These are phyloP conservation scores for Apiospora saccharicola DNA, from an alignment of 2,329 filamentous ascomycete genomes.

Conservation along the genomic window DNA sequence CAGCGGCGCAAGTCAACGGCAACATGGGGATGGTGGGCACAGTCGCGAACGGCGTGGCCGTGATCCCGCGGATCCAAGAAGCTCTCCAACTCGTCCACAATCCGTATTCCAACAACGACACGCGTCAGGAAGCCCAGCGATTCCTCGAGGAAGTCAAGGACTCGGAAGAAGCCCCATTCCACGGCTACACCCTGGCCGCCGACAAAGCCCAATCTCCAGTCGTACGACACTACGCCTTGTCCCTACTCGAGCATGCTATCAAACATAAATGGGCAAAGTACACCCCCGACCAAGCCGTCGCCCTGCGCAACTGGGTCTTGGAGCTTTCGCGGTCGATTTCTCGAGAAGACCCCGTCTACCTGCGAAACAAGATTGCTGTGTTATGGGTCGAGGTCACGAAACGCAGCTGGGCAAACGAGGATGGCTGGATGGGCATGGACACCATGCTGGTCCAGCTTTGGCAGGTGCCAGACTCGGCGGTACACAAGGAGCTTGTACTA, in stretches of 20 bases:
- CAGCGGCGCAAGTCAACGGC: constrained; percentile 16
- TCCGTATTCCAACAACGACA: constrained; percentile 79
- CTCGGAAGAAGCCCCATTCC: constrained; percentile 78
- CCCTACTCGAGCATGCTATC: constrained; percentile 88
- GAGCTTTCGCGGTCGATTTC: constrained; percentile 77
- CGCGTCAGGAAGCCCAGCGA: constrained; percentile 81
- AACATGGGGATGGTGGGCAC: constrained; percentile 43
- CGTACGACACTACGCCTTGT: constrained; percentile 92
- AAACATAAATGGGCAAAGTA: constrained; percentile 85
- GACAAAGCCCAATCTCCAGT: constrained; percentile 78
- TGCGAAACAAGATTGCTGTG: constrained; percentile 93
- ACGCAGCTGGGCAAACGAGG: constrained; percentile 81
- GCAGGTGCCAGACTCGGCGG: constrained; percentile 69
- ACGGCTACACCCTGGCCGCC: constrained; percentile 84
- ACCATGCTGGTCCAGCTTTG: constrained; percentile 81
- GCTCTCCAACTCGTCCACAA: constrained; percentile 90
- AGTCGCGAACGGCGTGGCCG: constrained; percentile 48
- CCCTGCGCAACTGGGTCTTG: constrained; percentile 79
- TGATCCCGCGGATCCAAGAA: constrained; percentile 76
- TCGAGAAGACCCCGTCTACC: constrained; percentile 77
- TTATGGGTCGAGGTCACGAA: constrained; percentile 96
- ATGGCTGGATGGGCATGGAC: constrained; percentile 90
- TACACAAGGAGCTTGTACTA: constrained; percentile 85
- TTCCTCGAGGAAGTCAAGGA: constrained; percentile 89
- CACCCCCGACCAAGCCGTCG: constrained; percentile 69